Evolutionary conservation across 2,329 filamentous ascomycete species (phyloP).

Genomic region (Penicillium sp.): DNA sequence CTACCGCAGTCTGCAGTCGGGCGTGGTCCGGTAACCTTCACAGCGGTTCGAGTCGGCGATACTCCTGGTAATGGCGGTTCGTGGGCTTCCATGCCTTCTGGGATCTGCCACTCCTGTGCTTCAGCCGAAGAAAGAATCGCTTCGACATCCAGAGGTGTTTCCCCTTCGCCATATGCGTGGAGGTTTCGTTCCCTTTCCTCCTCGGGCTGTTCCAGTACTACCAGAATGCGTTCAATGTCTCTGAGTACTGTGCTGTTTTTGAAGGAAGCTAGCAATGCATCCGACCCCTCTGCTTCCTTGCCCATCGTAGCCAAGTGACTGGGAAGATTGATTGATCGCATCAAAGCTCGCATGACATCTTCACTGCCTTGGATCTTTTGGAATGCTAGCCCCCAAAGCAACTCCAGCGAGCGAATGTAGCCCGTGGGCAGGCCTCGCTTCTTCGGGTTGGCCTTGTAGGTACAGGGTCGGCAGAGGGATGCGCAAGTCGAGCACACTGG

Average conservation of each 20-base stretch:
- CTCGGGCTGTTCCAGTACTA: slow-evolving; percentile 40
- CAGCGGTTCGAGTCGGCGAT: slow-evolving; percentile 29
- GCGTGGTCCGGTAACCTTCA: slow-evolving; percentile 13
- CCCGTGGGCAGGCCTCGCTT: slow-evolving; percentile 79
- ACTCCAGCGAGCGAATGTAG: slow-evolving; percentile 71
- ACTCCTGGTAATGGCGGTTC: slow-evolving; percentile 23
- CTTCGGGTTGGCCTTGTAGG: slow-evolving; percentile 71
- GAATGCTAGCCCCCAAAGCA: slow-evolving; percentile 67
- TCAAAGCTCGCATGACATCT: slow-evolving; percentile 55
- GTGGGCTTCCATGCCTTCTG: slow-evolving; percentile 25
- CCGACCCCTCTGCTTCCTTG: slow-evolving; percentile 49
- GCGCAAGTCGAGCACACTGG: slow-evolving; percentile 68
- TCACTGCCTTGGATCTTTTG: slow-evolving; percentile 62
- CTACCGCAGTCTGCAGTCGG: slow-evolving; percentile 28
- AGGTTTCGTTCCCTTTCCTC: slow-evolving; percentile 40
- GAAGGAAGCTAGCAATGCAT: slow-evolving; percentile 63
- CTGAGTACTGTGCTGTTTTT: slow-evolving; percentile 61
- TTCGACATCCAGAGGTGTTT: slow-evolving; percentile 33
- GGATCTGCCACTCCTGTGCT: slow-evolving; percentile 36
- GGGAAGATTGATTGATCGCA: slow-evolving; percentile 49
- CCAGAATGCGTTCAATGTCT: slow-evolving; percentile 63
- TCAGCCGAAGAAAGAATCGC: slow-evolving; percentile 33
- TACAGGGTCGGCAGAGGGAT: slow-evolving; percentile 63
- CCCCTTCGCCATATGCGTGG: slow-evolving; percentile 23
- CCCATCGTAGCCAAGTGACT: slow-evolving; percentile 38